Conservation (phyloP, 768 basidiomycete genomes). For the Suillus weaverae region DNA sequence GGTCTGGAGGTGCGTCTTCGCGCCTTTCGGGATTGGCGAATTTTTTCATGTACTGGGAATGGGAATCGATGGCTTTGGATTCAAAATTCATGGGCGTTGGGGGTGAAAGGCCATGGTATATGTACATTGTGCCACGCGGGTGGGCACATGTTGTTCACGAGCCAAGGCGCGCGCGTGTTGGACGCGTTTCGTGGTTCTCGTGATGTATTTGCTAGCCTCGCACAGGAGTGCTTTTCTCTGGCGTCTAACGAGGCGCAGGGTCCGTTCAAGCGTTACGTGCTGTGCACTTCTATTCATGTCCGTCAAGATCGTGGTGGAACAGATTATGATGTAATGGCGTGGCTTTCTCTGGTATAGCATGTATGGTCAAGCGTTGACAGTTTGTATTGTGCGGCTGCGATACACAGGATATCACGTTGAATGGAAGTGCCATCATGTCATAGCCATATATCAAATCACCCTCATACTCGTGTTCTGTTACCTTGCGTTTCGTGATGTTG, state of each 20-base stretch:
- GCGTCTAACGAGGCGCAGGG: neutral
- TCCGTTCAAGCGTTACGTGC: neutral
- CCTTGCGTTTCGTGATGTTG: neutral
- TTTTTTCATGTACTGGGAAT: neutral
- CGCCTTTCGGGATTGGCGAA: neutral
- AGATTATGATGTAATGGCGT: neutral
- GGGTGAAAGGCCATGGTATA: neutral
- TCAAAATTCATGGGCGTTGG: neutral
- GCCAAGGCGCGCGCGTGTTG: neutral
- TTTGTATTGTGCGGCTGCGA: neutral
- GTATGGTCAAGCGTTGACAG: neutral
- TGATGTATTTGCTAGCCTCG: neutral
- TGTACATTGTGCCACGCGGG: neutral
- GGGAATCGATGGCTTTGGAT: neutral
- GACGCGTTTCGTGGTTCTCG: conserved; percentile 1
- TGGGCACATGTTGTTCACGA: conserved; percentile 4
- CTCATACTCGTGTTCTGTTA: neutral
- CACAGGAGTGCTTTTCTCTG: neutral
- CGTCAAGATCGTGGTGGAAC: neutral
- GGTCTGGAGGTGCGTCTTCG: neutral
- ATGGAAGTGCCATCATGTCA: neutral
- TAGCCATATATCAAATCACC: neutral
- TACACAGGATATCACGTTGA: neutral
- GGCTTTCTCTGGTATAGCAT: neutral
- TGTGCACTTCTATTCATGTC: conserved; percentile 2